Conservation (phyloP, 2,329 filamentous ascomycete species). For the Clathrospora elynae region DNA sequence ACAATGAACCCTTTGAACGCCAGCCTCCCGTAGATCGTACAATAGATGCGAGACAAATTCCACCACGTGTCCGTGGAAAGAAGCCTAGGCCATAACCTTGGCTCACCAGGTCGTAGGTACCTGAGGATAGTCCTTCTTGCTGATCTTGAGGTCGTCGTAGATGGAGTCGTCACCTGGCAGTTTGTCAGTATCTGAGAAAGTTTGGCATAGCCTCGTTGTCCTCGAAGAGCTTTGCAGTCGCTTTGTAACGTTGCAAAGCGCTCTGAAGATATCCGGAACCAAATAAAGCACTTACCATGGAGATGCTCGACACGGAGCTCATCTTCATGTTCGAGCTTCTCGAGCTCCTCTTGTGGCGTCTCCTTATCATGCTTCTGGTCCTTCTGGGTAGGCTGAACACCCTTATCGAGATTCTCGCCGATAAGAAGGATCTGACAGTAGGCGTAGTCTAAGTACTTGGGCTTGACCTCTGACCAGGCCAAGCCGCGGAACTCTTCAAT, state of each 20-base stretch:
- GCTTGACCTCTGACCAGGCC: constrained; percentile 75
- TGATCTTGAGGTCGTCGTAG: constrained; percentile 64
- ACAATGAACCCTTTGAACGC: constrained; percentile 1
- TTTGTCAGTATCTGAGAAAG: constrained; percentile 7
- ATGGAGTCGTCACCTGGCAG: constrained; percentile 61
- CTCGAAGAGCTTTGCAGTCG: too few relatives aligned
- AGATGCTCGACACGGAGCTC: constrained; percentile 67
- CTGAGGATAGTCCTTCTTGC: constrained; percentile 63
- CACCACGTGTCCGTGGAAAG: not conserved
- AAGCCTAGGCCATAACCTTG: not conserved
- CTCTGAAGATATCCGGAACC: not conserved
- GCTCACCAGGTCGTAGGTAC: constrained; percentile 44
- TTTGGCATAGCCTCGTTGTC: constrained; percentile 1
- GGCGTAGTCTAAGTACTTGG: constrained; percentile 74
- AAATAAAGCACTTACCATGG: constrained; percentile 50
- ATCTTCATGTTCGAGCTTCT: constrained; percentile 77
- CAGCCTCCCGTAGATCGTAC: not conserved
- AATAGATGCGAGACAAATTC: not conserved
- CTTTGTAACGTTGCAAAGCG: too few relatives aligned
- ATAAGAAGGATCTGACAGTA: constrained; percentile 81
- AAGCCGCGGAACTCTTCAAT: constrained; percentile 72
- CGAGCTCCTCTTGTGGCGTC: constrained; percentile 71
- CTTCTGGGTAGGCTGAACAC: constrained; percentile 62
- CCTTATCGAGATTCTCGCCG: constrained; percentile 67
- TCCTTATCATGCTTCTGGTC: constrained; percentile 62